Evolutionary conservation across 2,329 filamentous ascomycete species (phyloP).

Genomic region (Fusarium sacchari): DNA sequence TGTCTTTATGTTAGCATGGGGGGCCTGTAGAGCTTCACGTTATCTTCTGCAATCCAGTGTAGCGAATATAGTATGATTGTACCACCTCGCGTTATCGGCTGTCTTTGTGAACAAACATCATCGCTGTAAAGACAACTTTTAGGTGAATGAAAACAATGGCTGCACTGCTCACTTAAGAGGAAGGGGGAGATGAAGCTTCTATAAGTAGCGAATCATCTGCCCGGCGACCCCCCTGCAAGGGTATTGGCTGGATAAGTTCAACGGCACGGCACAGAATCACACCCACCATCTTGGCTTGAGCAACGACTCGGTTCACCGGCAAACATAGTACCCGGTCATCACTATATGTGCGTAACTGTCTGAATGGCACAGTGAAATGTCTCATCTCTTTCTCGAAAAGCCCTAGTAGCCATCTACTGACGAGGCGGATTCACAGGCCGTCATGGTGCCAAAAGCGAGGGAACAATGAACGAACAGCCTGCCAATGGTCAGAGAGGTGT

Average conservation of each 20-base stretch:
- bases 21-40: not conserved
- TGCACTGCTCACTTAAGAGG: no score
- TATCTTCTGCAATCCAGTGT: not conserved
- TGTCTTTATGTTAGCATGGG: not conserved
- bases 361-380: fast-evolving
- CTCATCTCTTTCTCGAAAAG: not conserved
- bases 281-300: not conserved
- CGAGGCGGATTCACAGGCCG: no score
- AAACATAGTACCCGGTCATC: not conserved
- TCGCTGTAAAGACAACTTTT: not conserved
- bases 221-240: not conserved
- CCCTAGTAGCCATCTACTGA: not conserved
- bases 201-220: not conserved
- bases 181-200: not conserved
- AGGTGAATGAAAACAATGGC: not conserved
- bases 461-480: not conserved
- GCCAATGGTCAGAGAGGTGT: not conserved
- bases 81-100: not conserved
- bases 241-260: not conserved
- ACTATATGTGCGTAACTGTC: not conserved
- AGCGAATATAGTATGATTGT: not conserved
- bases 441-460: not conserved
- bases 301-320: not conserved
- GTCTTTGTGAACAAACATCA: not conserved
- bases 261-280: not conserved